Conservation (phyloP, 495 filamentous ascomycete species). For the Xylaria sp. region DNA sequence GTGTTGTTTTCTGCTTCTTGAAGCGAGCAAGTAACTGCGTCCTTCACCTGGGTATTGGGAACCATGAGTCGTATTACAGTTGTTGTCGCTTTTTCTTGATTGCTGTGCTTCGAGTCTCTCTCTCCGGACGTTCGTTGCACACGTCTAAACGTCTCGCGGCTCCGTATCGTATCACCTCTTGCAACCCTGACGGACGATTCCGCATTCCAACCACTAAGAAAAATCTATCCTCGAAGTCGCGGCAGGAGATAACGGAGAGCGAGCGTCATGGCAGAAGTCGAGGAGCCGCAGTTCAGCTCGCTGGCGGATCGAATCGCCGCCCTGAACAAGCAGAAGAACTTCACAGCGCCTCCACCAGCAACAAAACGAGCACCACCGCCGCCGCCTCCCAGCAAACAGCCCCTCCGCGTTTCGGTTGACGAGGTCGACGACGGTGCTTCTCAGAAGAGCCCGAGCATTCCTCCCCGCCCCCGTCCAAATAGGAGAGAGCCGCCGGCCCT, state of each 20-base stretch:
- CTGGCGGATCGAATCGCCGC: slow-evolving; percentile 64
- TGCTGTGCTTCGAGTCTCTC: background rate
- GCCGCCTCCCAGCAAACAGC: slow-evolving; percentile 37
- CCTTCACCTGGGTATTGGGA: background rate
- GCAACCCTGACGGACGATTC: background rate
- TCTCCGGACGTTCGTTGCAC: background rate
- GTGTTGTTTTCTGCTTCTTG: background rate
- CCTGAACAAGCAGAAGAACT: slow-evolving; percentile 60
- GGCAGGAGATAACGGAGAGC: too few relatives aligned
- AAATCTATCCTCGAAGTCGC: background rate
- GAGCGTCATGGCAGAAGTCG: slow-evolving; percentile 56
- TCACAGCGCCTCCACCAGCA: slow-evolving; percentile 46
- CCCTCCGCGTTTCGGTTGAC: slow-evolving; percentile 32
- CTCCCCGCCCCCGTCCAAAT: slow-evolving; percentile 39
- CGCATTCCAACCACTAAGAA: too few relatives aligned
- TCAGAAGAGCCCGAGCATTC: slow-evolving; percentile 45
- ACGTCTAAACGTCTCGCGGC: background rate
- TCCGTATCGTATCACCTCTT: background rate
- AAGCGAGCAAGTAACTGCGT: background rate
- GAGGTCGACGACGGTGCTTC: slow-evolving; percentile 34
- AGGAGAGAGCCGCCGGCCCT: slow-evolving; percentile 43
- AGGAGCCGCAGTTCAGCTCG: slow-evolving; percentile 61
- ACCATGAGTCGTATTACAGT: background rate
- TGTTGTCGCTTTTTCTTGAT: background rate
- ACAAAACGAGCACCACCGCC: slow-evolving; percentile 59